Percentiles rank a stretch among this genome's conserved stretches.
phyloP scores from a whole-genome alignment of 2,329 filamentous ascomycete species.

The Trichophyton equinum region DNA sequence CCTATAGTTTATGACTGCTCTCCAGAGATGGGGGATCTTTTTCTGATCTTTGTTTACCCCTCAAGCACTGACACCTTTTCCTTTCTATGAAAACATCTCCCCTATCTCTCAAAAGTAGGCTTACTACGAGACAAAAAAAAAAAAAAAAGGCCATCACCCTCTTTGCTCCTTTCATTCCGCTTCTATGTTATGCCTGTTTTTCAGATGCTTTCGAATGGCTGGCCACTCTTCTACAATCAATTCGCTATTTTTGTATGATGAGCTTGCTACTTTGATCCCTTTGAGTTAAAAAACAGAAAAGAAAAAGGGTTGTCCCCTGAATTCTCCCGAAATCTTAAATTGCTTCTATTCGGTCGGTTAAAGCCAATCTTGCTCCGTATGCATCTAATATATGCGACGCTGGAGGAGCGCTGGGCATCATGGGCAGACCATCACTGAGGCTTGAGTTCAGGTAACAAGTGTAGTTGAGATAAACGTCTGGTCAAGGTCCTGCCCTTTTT shows the following conservation, averaged over 20 bases:
- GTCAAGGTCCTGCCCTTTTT: too few relatives aligned
- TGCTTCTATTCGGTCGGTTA: background rate
- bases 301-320: background rate
- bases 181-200: background rate
- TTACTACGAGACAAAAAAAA: background rate
- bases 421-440: too few relatives aligned
- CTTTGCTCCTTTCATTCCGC: background rate
- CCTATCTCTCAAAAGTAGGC: background rate
- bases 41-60: background rate
- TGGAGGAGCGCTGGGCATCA: too few relatives aligned
- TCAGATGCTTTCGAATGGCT: background rate
- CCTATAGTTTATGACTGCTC: background rate
- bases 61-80: too few relatives aligned
- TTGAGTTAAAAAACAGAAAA: background rate
- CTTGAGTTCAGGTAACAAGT: too few relatives aligned
- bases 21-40: background rate
- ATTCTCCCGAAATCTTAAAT: background rate
- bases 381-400: too few relatives aligned
- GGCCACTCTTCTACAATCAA: background rate
- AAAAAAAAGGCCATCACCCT: background rate
- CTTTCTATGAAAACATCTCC: background rate
- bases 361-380: too few relatives aligned
- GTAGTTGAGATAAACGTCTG: too few relatives aligned
- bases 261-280: background rate
- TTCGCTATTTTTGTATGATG: background rate